Evolutionary conservation across 2,329 filamentous ascomycete genomes (phyloP).

Genomic region (Epicoccum sorghinum): DNA sequence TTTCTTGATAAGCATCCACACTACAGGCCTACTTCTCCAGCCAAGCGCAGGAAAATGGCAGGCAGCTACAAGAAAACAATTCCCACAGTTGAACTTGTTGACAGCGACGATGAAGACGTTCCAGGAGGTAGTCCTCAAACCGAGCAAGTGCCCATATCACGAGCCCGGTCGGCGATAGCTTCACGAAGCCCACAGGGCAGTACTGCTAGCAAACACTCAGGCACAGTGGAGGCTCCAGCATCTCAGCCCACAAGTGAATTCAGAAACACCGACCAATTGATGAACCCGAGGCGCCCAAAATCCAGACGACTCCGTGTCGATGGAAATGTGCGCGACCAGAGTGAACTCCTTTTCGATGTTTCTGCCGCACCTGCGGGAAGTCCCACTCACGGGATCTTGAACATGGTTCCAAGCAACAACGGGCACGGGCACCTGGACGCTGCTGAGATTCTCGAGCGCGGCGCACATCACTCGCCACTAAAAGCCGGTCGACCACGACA

Average conservation of each 20-base stretch:
- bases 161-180: background rate
- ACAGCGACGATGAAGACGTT: conserved; percentile 24
- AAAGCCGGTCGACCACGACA: background rate
- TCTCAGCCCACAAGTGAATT: conserved; percentile 9
- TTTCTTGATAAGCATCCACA: background rate
- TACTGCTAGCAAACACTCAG: background rate
- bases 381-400: background rate
- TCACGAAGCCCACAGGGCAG: conserved; percentile 3
- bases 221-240: background rate
- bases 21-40: background rate
- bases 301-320: background rate
- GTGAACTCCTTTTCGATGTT: background rate
- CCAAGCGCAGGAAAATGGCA: conserved; percentile 30
- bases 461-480: background rate
- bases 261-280: background rate
- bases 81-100: conserved; percentile 10
- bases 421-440: background rate
- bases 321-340: background rate
- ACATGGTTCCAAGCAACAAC: background rate
- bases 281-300: background rate
- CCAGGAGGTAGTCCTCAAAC: background rate
- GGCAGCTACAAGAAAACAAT: background rate
- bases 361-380: background rate
- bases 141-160: background rate
- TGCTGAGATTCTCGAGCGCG: conserved; percentile 22